Conservation (phyloP, 2,329 filamentous ascomycete genomes). For the Aspergillus fijiensis region DNA sequence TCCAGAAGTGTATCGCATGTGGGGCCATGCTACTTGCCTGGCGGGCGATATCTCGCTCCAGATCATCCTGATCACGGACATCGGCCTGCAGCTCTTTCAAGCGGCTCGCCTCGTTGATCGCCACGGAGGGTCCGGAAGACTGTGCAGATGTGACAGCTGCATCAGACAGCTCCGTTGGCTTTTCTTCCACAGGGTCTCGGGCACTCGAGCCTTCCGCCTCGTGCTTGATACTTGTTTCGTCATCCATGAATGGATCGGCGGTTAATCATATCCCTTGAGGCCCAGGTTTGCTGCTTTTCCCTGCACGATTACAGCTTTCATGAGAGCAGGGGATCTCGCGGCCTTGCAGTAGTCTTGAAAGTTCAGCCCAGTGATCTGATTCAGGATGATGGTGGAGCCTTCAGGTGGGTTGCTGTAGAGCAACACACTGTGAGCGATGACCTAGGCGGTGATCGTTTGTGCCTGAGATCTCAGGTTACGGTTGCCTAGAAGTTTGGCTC, state of each 20-base stretch:
- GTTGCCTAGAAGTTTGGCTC: background rate
- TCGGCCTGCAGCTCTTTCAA: conserved; percentile 65
- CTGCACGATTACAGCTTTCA: background rate
- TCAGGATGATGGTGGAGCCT: background rate
- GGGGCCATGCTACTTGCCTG: conserved; percentile 41
- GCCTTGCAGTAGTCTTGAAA: background rate
- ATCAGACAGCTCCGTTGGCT: background rate
- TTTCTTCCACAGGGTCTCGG: background rate
- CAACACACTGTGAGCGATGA: background rate
- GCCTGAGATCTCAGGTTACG: background rate
- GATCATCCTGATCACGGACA: conserved; percentile 81
- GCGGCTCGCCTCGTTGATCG: conserved; percentile 57
- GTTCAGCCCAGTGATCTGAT: background rate
- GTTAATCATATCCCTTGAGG: background rate
- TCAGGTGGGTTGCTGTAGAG: background rate
- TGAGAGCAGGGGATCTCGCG: background rate
- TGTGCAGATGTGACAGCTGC: background rate
- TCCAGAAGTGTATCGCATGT: background rate
- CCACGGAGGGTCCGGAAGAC: conserved; percentile 1
- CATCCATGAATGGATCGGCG: background rate
- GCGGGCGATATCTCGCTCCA: conserved; percentile 79
- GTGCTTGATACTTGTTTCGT: background rate
- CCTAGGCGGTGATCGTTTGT: background rate
- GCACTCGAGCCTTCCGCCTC: background rate
- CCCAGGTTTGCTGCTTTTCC: background rate